Base-by-base conservation (phyloP, 345 rosid genomes). In the Hibiscus tridactylites region DNA sequence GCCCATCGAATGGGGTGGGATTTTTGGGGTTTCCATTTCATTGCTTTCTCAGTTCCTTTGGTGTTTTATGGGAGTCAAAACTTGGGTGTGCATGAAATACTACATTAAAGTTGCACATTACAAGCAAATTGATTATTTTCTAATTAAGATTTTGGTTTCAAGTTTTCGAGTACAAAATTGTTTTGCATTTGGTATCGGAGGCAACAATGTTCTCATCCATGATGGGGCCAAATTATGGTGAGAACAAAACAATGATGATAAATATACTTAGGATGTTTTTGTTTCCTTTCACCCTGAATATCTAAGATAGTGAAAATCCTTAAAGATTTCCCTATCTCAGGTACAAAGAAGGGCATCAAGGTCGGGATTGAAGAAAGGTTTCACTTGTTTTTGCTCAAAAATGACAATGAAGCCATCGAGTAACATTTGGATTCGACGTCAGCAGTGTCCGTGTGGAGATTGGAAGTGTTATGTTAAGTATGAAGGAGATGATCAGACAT, bases 391-490 rank as follows among this genome's bases (percentile, higher is more conserved):
- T 71, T 47, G 15, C 26, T 49, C 50, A 70, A 21, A 54, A 53
- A 82, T 82, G 87, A 75, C 87, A 52, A 81, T 82, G 83, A 91
- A 84, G 79, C 84, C 89, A 19, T 83, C 87, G 21, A 86, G 75
- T 74, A 90, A 88, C 73, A 84, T 94, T 73, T 91, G 98, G 97
- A 91, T 91, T 79, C 88, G 87, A 66, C 85, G 86, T 24, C 98
- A 91, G 71, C 96, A 94, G 68, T 94, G 98, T 74, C 92, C 93
- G 3, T 94, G 98, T 72, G 96, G 97, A 71, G 97, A 94, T 79
- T 90, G 97, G 97, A 94, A 94, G 70, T 94, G 98, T 65, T 91
- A 83, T 24, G 77, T 88, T 63, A 85, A 78, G 72, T 70, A 81
- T 67, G 93, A 91, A 49, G 91, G 91, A 73, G 91, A 91, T 70